Base-by-base conservation (phyloP, 2,329 filamentous ascomycete species). In the Dothideomycetes sp. region DNA sequence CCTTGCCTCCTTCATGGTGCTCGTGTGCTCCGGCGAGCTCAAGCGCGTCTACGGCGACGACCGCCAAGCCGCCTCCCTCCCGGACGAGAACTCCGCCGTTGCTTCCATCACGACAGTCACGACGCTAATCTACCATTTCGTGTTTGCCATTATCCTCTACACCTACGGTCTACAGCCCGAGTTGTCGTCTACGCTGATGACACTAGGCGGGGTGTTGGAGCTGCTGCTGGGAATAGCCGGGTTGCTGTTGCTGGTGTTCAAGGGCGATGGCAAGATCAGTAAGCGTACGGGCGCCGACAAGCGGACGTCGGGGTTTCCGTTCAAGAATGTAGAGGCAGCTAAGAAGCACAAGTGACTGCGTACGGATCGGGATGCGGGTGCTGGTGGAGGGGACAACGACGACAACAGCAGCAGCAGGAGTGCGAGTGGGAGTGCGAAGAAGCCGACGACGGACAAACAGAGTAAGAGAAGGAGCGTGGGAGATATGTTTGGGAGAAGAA, bases 71-170 rank as follows among this genome's bases (percentile, higher is more conserved):
- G 22, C 7, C 7, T 7, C 7, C 12, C 22, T 27, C 7, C 22
- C 22, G 12, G 22, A 27, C 22, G 22, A 27, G 22, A 27, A 12
- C 22, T 27, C 22, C 7, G 7, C 22, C 7, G 12, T 27, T 12
- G 22, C 22, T 7, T 7, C 22, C 7, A 79, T 82, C 3, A 77
- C 75, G 2, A 58, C 86, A 19, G 66, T 78, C 33, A 60, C 86
- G n/a, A 81, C 81, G 1, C 70, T 74, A 0, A 44, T 77, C 3
- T 81, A 83, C 63, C 82, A 88, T 57, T 60, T 66, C 14, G 51
- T 65, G 0, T 65, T 67, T 3, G 76, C 75, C 18, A 73, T 77
- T 45, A 79, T 81, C 56, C 70, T 72, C 53, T 88, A 86, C 59
- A 66, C 68, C 30, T 71, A 75, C 55, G 85, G 76, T 61, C 67